Percentiles rank a stretch among this genome's conserved stretches.
phyloP scores from a whole-genome alignment of 2,329 filamentous ascomycete species.

The Westerdykella ornata region DNA sequence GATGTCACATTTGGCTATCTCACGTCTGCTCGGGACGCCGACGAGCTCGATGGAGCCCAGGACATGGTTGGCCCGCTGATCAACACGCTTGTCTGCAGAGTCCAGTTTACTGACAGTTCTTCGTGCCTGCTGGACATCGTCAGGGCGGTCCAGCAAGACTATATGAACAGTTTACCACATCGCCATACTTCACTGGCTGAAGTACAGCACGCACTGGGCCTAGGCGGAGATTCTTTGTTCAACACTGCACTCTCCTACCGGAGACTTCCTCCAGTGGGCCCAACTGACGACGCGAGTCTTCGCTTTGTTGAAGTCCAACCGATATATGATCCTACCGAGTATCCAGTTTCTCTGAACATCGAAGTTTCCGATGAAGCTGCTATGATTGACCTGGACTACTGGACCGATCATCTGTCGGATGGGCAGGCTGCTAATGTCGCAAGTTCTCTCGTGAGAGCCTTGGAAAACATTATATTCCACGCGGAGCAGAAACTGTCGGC shows the following conservation, averaged over 20 bases:
- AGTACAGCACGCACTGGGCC: slow-evolving; percentile 40
- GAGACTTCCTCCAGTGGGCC: slow-evolving; percentile 32
- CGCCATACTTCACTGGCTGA: slow-evolving; percentile 42
- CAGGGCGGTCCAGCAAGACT: slow-evolving; percentile 41
- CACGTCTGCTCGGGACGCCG: slow-evolving; percentile 36
- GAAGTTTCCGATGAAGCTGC: slow-evolving; percentile 39
- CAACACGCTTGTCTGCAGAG: slow-evolving; percentile 43
- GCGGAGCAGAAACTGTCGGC: slow-evolving; percentile 27
- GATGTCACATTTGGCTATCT: slow-evolving; percentile 45
- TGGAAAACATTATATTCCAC: slow-evolving; percentile 36
- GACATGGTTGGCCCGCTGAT: slow-evolving; percentile 44
- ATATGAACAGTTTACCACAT: slow-evolving; percentile 42
- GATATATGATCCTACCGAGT: slow-evolving; percentile 45
- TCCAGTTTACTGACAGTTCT: slow-evolving; percentile 30
- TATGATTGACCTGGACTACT: slow-evolving; percentile 31
- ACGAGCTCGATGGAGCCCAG: slow-evolving; percentile 37
- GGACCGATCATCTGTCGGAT: slow-evolving; percentile 29
- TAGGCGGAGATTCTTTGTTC: slow-evolving; percentile 36
- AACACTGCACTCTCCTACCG: slow-evolving; percentile 47
- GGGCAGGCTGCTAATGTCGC: slow-evolving; percentile 29
- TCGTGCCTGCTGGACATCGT: slow-evolving; percentile 36
- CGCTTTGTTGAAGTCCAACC: slow-evolving; percentile 34
- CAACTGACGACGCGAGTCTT: slow-evolving; percentile 22
- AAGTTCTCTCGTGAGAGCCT: slow-evolving; percentile 23
- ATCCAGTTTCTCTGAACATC: slow-evolving; percentile 45